Conservation (phyloP, 2,329 filamentous ascomycete genomes). For the Nigrograna mackinnonii region DNA sequence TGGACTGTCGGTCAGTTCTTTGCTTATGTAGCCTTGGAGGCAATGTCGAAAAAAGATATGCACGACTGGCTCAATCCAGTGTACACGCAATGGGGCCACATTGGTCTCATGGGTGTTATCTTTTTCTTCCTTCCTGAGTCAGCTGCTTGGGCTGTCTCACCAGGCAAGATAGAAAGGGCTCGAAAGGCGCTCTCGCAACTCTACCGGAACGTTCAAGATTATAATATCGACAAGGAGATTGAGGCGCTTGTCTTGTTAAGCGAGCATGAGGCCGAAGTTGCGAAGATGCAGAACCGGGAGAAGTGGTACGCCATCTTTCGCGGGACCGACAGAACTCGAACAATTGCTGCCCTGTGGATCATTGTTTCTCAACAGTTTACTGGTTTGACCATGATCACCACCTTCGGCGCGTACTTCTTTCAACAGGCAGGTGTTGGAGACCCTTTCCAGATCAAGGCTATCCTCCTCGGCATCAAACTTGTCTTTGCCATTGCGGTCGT, state of each 20-base stretch:
- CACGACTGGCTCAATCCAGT: slow-evolving; percentile 1
- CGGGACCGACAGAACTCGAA: slow-evolving; percentile 42
- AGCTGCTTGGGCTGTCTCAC: slow-evolving; percentile 35
- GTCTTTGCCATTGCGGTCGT: slow-evolving; percentile 1
- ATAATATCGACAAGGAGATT: not conserved
- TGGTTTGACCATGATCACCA: slow-evolving; percentile 44
- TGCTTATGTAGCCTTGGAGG: slow-evolving; percentile 46
- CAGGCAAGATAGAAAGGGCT: slow-evolving; percentile 21
- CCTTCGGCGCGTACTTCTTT: slow-evolving; percentile 45
- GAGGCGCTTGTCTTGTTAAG: not conserved
- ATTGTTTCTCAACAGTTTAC: slow-evolving; percentile 47
- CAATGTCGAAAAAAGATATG: slow-evolving; percentile 18
- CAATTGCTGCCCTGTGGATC: slow-evolving; percentile 44
- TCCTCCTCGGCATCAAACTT: slow-evolving; percentile 5
- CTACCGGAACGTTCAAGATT: slow-evolving; percentile 25
- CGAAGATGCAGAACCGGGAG: slow-evolving; percentile 22
- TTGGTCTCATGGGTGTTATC: slow-evolving; percentile 45
- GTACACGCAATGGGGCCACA: slow-evolving; percentile 45
- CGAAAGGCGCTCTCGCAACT: slow-evolving; percentile 26
- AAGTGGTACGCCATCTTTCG: slow-evolving; percentile 40
- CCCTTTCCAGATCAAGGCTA: slow-evolving; percentile 9
- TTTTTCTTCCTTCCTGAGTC: slow-evolving; percentile 45
- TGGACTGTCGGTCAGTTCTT: slow-evolving; percentile 49
- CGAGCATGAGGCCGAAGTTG: slow-evolving; percentile 24
- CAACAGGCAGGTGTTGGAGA: slow-evolving; percentile 10